phyloP scores from a whole-genome alignment of 176 grass and related monocot genomes.

The Ensete glaucum region DNA sequence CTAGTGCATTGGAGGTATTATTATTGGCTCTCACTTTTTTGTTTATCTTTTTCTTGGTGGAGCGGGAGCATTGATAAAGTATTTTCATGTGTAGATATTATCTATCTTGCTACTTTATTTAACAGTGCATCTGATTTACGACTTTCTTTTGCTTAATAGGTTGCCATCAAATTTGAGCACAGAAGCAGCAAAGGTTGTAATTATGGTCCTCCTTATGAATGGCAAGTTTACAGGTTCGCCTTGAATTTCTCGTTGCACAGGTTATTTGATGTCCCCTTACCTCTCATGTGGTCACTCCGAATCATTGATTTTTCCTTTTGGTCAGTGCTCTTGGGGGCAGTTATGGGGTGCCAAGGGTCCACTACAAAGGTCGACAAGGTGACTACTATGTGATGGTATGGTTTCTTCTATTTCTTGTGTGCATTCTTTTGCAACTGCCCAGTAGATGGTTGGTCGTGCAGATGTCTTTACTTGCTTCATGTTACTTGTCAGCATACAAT shows the following conservation, averaged over 20 bases:
- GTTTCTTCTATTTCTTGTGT: not conserved
- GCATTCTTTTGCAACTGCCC: constrained; percentile 38
- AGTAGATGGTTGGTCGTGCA: constrained; percentile 13
- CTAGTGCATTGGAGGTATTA: constrained; percentile 71
- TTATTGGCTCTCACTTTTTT: not conserved
- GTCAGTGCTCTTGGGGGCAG: constrained; percentile 61
- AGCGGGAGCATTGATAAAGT: not conserved
- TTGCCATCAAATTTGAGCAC: constrained; percentile 89
- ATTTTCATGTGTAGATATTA: not conserved
- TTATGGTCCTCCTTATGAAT: constrained; percentile 76
- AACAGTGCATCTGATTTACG: not conserved
- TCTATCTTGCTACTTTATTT: not conserved
- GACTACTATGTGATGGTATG: constrained; percentile 47
- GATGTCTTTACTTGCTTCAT: constrained; percentile 4
- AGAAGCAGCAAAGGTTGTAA: constrained; percentile 73
- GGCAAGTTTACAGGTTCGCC: constrained; percentile 63
- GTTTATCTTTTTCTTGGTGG: not conserved
- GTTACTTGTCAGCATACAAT: not conserved
- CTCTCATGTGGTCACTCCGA: not conserved
- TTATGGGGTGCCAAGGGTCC: constrained; percentile 75
- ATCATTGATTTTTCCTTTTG: constrained; percentile 8
- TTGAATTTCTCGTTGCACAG: constrained; percentile 5
- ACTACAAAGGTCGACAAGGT: constrained; percentile 81
- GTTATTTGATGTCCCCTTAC: constrained; percentile 16
- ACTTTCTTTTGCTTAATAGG: constrained; percentile 23